Evolutionary conservation across 306 rosid species (phyloP).

Genomic region (Spatholobus suberectus): DNA sequence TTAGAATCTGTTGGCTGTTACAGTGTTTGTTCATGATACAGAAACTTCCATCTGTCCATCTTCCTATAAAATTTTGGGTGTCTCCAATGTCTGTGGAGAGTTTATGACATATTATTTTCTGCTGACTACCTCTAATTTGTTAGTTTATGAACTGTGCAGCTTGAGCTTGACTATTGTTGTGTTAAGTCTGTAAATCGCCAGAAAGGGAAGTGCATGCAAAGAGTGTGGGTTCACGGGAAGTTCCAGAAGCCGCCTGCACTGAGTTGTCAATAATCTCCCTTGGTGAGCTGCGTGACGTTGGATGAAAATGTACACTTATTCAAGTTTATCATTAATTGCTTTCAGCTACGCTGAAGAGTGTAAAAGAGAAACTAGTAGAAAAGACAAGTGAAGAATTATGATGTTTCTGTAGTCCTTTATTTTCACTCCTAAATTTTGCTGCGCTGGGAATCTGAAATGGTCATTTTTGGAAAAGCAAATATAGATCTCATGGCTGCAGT

Average conservation of each 20-base stretch:
- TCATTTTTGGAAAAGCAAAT: conserved; percentile 2
- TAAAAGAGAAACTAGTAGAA: not conserved
- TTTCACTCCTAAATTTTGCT: conserved; percentile 15
- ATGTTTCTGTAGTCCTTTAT: not conserved
- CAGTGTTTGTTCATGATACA: conserved; percentile 11
- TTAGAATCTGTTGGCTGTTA: conserved; percentile 2
- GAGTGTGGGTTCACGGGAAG: conserved; percentile 98
- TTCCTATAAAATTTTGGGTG: conserved; percentile 20
- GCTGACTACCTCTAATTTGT: conserved; percentile 18
- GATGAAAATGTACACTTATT: not conserved
- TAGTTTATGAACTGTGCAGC: conserved; percentile 55
- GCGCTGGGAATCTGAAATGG: not conserved
- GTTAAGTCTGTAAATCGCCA: conserved; percentile 79
- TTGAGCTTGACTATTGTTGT: conserved; percentile 91
- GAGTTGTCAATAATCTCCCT: conserved; percentile 24
- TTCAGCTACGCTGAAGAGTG: not conserved
- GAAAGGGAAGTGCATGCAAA: conserved; percentile 80
- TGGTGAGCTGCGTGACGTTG: not conserved
- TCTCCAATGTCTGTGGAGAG: conserved; percentile 32
- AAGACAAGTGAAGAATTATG: not conserved
- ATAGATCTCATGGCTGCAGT: conserved; percentile 5
- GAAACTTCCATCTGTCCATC: conserved; percentile 16
- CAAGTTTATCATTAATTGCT: not conserved
- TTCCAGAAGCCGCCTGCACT: conserved; percentile 82
- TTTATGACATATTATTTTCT: conserved; percentile 22